These are phyloP conservation scores for Clitocybe nebularis DNA, from an alignment of 1,284 basidiomycete species.

Conservation along the genomic window DNA sequence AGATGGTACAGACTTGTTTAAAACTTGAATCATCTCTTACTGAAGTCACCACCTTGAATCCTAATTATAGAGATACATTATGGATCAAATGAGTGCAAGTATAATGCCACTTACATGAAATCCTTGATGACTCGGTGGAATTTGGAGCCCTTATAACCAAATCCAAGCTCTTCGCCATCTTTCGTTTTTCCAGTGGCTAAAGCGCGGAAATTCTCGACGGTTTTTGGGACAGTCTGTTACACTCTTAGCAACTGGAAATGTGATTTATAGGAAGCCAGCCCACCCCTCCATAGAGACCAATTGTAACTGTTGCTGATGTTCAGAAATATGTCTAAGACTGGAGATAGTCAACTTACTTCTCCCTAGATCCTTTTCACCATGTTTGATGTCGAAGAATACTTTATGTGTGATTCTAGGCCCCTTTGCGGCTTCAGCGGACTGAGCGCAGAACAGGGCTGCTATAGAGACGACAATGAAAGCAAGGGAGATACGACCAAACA, in stretches of 20 bases:
- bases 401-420: conserved; percentile 86
- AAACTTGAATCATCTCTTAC: conserved; percentile 38
- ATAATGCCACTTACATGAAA: conserved; percentile 70
- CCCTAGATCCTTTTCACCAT: conserved; percentile 81
- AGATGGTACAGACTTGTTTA: neutral
- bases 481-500: conserved; percentile 61
- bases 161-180: conserved; percentile 71
- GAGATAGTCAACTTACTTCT: conserved; percentile 54
- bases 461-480: conserved; percentile 62
- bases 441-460: conserved; percentile 65
- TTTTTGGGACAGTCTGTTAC: conserved; percentile 87
- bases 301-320: conserved; percentile 49
- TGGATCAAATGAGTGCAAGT: neutral
- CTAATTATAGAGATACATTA: conserved; percentile 32
- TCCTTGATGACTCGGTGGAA: conserved; percentile 98
- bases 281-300: conserved; percentile 83
- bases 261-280: conserved; percentile 13
- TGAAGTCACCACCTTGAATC: conserved; percentile 95
- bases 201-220: conserved; percentile 94
- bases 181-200: conserved; percentile 79
- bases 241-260: neutral
- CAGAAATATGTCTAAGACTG: conserved; percentile 7
- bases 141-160: conserved; percentile 90
- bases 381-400: conserved; percentile 92
- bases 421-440: conserved; percentile 69